Evolutionary conservation across 2,329 filamentous ascomycete genomes (phyloP).

Genomic region (Fusarium hainanense): DNA sequence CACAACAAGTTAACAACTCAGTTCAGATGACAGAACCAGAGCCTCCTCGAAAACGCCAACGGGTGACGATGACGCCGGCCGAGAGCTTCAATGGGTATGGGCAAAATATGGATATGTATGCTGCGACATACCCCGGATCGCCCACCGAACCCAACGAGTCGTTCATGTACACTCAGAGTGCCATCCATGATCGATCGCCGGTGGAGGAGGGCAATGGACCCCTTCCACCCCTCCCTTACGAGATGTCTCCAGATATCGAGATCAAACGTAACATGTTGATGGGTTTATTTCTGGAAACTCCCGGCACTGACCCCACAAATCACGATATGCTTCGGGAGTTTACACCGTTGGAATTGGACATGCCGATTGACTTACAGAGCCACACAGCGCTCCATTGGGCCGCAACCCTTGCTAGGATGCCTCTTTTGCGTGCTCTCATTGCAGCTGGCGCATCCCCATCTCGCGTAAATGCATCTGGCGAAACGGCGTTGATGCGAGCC

Average conservation of each 20-base stretch:
- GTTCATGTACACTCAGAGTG: slow-evolving; percentile 72
- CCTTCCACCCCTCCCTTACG: slow-evolving; percentile 72
- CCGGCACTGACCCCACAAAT: slow-evolving; percentile 74
- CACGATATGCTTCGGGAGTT: slow-evolving; percentile 82
- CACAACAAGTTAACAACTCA: slow-evolving; percentile 61
- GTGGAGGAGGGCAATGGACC: slow-evolving; percentile 66
- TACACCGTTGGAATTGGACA: slow-evolving; percentile 84
- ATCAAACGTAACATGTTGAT: slow-evolving; percentile 85
- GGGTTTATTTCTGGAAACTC: slow-evolving; percentile 82
- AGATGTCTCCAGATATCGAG: slow-evolving; percentile 73
- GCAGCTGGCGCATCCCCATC: slow-evolving; percentile 87
- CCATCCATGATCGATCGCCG: slow-evolving; percentile 56
- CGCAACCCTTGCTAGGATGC: slow-evolving; percentile 87
- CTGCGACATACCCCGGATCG: slow-evolving; percentile 70
- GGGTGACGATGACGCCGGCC: slow-evolving; percentile 65
- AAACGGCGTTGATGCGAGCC: slow-evolving; percentile 92
- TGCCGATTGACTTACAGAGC: slow-evolving; percentile 88
- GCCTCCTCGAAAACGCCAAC: slow-evolving; percentile 83
- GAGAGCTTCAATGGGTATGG: slow-evolving; percentile 68
- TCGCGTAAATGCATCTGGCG: slow-evolving; percentile 87
- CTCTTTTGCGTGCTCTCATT: slow-evolving; percentile 83
- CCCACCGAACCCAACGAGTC: slow-evolving; percentile 85
- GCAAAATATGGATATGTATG: slow-evolving; percentile 60
- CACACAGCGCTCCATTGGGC: slow-evolving; percentile 98
- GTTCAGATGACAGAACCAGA: slow-evolving; percentile 65